Base-by-base conservation (phyloP, 345 rosid genomes). In the Gossypium rotundifolium region DNA sequence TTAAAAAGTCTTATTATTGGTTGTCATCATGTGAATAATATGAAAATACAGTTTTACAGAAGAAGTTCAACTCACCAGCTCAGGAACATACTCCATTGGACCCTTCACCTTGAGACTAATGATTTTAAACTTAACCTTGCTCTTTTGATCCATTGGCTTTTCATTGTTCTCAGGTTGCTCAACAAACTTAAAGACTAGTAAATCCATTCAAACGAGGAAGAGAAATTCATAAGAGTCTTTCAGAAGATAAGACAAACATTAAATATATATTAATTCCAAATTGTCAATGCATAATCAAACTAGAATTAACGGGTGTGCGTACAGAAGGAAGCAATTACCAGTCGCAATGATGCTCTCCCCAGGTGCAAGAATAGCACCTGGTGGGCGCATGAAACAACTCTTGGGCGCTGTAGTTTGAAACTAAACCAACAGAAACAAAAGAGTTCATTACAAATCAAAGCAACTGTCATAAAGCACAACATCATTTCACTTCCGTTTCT, bases 351-450 rank as follows among this genome's bases (percentile, higher is more conserved):
- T 72, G 78, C 88, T 89, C 83, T 95, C 97, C 27, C 98, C 91
- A 29, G 99, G 98, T 65, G 94, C 81, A 82, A 95, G 97, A 84
- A 95, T 84, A 66, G 94, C 98, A 63, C 98, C 99, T 0, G 98
- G 97, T 52, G 99, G 99, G 52, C 99, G 97, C 99, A 95, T 95
- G 83, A 91, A 95, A 80, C 99, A 95, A 85, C 99, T 95, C 82
- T 95, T 95, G 0, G 98, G 99, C 23, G 92, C 98, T 54, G 97
- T 95, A 33, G 99, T 95, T 90, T 95, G 99, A 82, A 95, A 95
- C 98, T 95, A 76, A 77, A 83, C 33, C 61, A 68, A 55, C 20
- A 67, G 55, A 67, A 18, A 65, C 17, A 62, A 79, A 66, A 60
- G 42, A 8, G 65, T 29, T 57, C 2, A 22, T 54, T 42, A 75